phyloP scores from a whole-genome alignment of 179 eudicot species.

The Spergularia azorica region DNA sequence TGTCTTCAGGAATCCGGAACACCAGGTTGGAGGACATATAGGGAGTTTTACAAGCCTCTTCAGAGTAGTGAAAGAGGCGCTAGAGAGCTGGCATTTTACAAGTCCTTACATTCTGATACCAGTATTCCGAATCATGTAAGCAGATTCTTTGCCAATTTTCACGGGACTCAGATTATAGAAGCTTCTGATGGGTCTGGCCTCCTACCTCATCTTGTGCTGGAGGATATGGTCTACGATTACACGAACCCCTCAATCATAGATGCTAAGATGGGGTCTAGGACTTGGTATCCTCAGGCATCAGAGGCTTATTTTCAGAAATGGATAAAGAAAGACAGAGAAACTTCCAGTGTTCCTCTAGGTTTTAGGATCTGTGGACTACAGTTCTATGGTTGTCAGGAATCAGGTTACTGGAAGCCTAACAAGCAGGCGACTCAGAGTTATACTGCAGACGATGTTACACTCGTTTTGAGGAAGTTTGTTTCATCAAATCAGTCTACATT shows the following conservation, averaged over 20 bases:
- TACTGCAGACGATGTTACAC: conserved; percentile 49
- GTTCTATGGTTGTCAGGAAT: conserved; percentile 39
- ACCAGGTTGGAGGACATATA: conserved; percentile 95
- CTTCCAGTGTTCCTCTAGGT: conserved; percentile 56
- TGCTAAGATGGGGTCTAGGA: conserved; percentile 69
- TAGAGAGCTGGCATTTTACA: conserved; percentile 66
- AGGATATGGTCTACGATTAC: conserved; percentile 44
- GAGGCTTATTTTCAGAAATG: conserved; percentile 71
- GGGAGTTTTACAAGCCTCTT: conserved; percentile 91
- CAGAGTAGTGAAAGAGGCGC: conserved; percentile 72
- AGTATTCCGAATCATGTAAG: conserved; percentile 53
- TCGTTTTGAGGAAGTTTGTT: conserved; percentile 60
- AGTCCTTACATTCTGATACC: conserved; percentile 54
- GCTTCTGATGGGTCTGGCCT: conserved; percentile 85
- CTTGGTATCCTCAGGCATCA: conserved; percentile 68
- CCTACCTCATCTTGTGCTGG: conserved; percentile 67
- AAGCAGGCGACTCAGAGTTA: conserved; percentile 29
- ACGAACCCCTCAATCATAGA: conserved; percentile 68
- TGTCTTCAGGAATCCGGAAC: conserved; percentile 66
- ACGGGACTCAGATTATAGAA: conserved; percentile 64
- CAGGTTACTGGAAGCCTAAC: conserved; percentile 66
- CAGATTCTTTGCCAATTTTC: conserved; percentile 65
- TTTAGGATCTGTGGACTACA: conserved; percentile 74
- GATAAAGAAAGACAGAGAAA: conserved; percentile 53
- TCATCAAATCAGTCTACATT: conserved; percentile 44